Conservation (phyloP, 2,329 filamentous ascomycete genomes). For the Aspergillus persii region DNA sequence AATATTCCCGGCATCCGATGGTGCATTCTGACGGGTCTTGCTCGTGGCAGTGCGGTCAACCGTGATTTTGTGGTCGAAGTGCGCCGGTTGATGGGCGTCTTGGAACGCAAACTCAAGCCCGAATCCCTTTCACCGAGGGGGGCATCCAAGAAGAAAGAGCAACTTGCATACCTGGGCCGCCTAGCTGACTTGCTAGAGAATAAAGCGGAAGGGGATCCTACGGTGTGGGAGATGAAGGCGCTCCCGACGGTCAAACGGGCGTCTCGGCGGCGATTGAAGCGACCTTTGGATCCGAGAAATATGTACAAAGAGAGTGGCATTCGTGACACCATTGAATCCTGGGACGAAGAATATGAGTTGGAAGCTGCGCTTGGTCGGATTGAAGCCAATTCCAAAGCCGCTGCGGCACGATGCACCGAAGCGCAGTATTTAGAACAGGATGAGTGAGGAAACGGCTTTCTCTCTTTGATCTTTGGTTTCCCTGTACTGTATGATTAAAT, state of each 20-base stretch:
- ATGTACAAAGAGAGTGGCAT: conserved; percentile 15
- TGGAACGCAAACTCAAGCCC: conserved; percentile 9
- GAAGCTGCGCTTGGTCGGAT: conserved; percentile 20
- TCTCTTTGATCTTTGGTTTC: not conserved
- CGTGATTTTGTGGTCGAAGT: conserved; percentile 36
- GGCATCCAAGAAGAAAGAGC: conserved; percentile 3
- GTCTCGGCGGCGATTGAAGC: conserved; percentile 12
- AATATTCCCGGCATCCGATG: conserved; percentile 40
- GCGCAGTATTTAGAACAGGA: not conserved
- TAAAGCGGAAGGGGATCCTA: conserved; percentile 23
- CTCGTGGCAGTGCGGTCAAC: conserved; percentile 30
- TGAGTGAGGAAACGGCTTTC: not conserved
- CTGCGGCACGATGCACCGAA: conserved; percentile 19
- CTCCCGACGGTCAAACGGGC: conserved; percentile 12
- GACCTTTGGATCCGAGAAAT: conserved; percentile 10
- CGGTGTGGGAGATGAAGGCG: conserved; percentile 13
- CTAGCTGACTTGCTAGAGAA: conserved; percentile 21
- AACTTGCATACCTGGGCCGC: conserved; percentile 20
- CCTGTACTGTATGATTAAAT: not conserved
- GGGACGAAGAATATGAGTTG: conserved; percentile 32
- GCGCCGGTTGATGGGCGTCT: conserved; percentile 24
- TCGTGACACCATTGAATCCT: conserved; percentile 15
- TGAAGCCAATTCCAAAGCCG: conserved; percentile 13
- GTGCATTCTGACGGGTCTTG: conserved; percentile 39
- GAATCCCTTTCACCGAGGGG: conserved; percentile 1